Conservation (phyloP, 164 flowering plant genomes). For the Euptelea pleiosperma region DNA sequence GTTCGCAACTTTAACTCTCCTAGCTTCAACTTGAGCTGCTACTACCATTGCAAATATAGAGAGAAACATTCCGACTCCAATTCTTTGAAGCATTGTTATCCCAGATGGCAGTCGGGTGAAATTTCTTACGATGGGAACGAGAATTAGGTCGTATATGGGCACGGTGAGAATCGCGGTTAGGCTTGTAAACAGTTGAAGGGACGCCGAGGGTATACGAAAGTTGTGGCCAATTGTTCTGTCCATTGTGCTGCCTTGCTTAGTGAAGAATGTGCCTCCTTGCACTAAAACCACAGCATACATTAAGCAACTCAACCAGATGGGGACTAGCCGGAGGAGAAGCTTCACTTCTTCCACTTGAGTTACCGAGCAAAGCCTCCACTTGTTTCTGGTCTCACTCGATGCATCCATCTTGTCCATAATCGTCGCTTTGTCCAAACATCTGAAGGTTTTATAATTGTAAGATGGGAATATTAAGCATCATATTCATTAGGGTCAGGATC, state of each 20-base stretch:
- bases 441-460: conserved; percentile 10
- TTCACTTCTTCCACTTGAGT: too few species aligned
- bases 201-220: conserved; percentile 41
- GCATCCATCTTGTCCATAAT: conserved; percentile 10
- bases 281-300: too few species aligned
- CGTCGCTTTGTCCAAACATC: conserved; percentile 22
- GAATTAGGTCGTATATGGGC: conserved; percentile 33
- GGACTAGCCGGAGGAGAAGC: too few species aligned
- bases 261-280: too few species aligned
- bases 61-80: conserved; percentile 39
- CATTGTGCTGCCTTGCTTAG: conserved; percentile 33
- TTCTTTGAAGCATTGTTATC: conserved; percentile 47
- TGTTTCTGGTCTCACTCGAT: too few species aligned
- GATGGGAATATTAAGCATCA: too few species aligned
- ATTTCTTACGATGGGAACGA: conserved; percentile 33
- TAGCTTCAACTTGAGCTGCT: conserved; percentile 35
- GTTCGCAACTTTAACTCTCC: conserved; percentile 30
- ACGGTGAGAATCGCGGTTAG: conserved; percentile 25
- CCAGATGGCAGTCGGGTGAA: conserved; percentile 40
- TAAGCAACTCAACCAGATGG: too few species aligned
- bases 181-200: conserved; percentile 34
- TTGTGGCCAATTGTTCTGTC: conserved; percentile 20
- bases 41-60: conserved; percentile 28
- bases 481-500: too few species aligned
- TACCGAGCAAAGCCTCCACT: too few species aligned